Evolutionary conservation across 805 yeast species (phyloP), one percentile per base, ranked within the genome.

Genomic region (Candida caryicola): DNA sequence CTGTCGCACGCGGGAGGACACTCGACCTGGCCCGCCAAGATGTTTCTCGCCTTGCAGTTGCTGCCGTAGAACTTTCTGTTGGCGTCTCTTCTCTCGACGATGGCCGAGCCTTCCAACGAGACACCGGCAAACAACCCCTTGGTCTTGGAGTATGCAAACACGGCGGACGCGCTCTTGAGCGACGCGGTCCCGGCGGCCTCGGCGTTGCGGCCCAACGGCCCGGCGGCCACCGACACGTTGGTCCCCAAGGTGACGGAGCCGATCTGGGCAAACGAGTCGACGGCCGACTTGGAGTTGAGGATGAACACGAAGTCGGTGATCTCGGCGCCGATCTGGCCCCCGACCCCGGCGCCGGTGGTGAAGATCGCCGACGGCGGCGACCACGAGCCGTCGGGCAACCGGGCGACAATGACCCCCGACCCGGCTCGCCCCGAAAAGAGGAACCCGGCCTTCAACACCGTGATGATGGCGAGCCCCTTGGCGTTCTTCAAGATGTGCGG

Each of bases 281-380:
- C 99, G 2, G 99, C 98, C 2, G 89, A 78, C 36, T 77, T 73
- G 10, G 85, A 79, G 66, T 93, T 91, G 48, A 91, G 74, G 43
- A 93, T 90, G 59, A 91, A 91, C 19, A 91, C 96, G 57, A 91
- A 91, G 67, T 91, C 98, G 1, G 99, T 91, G 54, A 91, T 69
- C 60, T 91, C 99, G 6, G 96, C 90, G 29, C 99, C 99, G 47
- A 93, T 78, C 68, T 89, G 95, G 31, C 99, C 99, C 43, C 99
- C 99, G 5, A 93, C 97, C 55, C 99, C 98, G 3, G 97, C 98
- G 52, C 98, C 99, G 3, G 95, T 98, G 16, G 97, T 86, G 37
- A 80, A 82, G 48, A 93, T 83, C 7, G 97, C 99, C 2, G 95
- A 82, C 1, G 99, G 99, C 2, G 97, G 95, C 10, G 97, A 89